These are phyloP conservation scores for Grammothele lineata DNA, from an alignment of 768 basidiomycete genomes.

Conservation along the genomic window DNA sequence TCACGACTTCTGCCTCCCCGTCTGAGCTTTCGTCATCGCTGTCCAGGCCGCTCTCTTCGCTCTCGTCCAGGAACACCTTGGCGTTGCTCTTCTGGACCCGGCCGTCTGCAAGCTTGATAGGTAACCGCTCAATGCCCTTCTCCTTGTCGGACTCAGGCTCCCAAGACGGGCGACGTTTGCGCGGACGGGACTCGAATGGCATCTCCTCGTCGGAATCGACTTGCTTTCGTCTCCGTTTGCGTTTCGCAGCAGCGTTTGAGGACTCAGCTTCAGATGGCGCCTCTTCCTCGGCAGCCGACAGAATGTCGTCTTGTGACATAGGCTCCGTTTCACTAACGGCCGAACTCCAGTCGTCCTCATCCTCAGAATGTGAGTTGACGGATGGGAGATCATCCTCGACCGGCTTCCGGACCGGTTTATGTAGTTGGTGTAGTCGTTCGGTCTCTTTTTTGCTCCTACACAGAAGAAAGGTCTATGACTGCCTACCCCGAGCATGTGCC, in stretches of 20 bases:
- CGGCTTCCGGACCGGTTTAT: constrained; percentile 48
- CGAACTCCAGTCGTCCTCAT: constrained; percentile 52
- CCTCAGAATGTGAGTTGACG: constrained; percentile 62
- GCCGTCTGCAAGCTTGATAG: constrained; percentile 85
- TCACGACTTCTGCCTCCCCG: constrained; percentile 28
- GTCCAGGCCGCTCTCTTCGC: constrained; percentile 20
- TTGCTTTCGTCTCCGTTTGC: constrained; percentile 14
- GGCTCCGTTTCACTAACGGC: constrained; percentile 33
- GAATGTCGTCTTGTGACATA: constrained; percentile 27
- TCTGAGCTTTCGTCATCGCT: constrained; percentile 33
- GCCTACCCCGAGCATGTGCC: not conserved
- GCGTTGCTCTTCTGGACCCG: constrained; percentile 59
- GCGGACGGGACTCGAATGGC: constrained; percentile 64
- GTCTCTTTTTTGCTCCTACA: constrained; percentile 86
- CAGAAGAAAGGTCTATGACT: too few species aligned
- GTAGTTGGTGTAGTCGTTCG: constrained; percentile 59
- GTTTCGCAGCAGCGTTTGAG: constrained; percentile 4
- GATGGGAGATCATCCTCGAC: constrained; percentile 62
- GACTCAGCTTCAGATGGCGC: constrained; percentile 7
- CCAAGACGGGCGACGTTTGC: constrained; percentile 45
- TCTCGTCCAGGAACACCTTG: constrained; percentile 26
- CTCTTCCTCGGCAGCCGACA: constrained; percentile 17
- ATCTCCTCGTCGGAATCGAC: constrained; percentile 51
- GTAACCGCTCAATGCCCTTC: constrained; percentile 57
- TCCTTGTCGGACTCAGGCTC: constrained; percentile 44